phyloP scores from a whole-genome alignment of 352 stramenopile genomes.

The Pythium oligandrum region DNA sequence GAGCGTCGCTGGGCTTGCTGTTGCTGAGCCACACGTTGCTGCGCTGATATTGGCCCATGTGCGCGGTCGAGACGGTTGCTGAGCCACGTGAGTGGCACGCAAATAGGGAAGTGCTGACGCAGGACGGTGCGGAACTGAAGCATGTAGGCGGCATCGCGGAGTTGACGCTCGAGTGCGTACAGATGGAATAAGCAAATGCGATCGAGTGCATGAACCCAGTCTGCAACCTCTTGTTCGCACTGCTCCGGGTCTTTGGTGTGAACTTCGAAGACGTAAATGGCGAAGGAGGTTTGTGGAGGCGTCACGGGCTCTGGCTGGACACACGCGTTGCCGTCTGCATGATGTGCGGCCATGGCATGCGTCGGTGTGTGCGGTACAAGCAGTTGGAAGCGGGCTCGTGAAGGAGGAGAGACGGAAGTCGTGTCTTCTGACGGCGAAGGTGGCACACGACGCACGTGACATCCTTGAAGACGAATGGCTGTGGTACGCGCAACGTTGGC shows the following conservation, averaged over 20 bases:
- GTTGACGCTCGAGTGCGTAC: constrained; percentile 13
- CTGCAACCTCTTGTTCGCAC: constrained; percentile 5
- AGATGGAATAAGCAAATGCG: constrained; percentile 17
- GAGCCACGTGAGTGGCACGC: constrained; percentile 54
- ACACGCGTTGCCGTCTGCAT: too few relatives aligned
- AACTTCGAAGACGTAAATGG: constrained; percentile 16
- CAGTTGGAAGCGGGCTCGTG: constrained; percentile 13
- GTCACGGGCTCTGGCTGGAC: constrained; percentile 1
- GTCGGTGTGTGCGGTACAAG: constrained; percentile 11
- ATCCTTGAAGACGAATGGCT: constrained; percentile 42
- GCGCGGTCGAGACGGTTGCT: constrained; percentile 49
- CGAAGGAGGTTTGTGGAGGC: background rate
- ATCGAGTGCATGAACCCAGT: constrained; percentile 14
- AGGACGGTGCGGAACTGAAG: constrained; percentile 31
- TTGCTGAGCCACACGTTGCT: constrained; percentile 23
- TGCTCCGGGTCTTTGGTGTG: background rate
- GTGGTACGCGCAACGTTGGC: background rate
- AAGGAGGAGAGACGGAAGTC: background rate
- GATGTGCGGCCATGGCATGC: background rate
- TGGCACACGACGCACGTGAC: constrained; percentile 35
- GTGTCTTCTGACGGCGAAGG: background rate
- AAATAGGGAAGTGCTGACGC: constrained; percentile 37
- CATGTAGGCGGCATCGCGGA: constrained; percentile 31
- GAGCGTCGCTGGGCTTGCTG: constrained; percentile 41
- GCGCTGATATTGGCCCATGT: constrained; percentile 1